Evolutionary conservation across 2,329 filamentous ascomycete genomes (phyloP).

Genomic region (Aspergillus sp.): DNA sequence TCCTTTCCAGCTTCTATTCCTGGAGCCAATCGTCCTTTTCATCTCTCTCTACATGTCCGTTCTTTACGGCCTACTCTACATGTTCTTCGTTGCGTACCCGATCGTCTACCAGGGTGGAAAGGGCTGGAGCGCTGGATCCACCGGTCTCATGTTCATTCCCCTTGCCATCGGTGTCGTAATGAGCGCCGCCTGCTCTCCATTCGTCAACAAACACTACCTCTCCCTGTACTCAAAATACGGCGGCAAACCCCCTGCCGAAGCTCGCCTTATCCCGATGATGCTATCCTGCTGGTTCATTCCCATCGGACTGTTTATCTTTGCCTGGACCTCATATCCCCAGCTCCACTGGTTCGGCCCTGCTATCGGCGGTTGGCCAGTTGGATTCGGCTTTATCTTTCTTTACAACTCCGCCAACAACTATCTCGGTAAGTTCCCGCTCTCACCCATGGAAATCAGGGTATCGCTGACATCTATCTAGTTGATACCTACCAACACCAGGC

Average conservation of each 20-base stretch:
- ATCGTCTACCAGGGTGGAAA: slow-evolving; percentile 79
- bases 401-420: slow-evolving; percentile 82
- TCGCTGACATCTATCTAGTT: slow-evolving; percentile 41
- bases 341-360: slow-evolving; percentile 74
- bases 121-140: slow-evolving; percentile 72
- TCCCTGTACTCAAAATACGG: slow-evolving; percentile 64
- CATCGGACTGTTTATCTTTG: slow-evolving; percentile 69
- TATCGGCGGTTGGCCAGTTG: slow-evolving; percentile 72
- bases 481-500: slow-evolving; percentile 74
- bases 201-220: slow-evolving; percentile 83
- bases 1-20: slow-evolving; percentile 83
- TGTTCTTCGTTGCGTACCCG: slow-evolving; percentile 57
- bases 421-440: slow-evolving; percentile 47
- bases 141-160: slow-evolving; percentile 86
- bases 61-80: slow-evolving; percentile 58
- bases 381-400: slow-evolving; percentile 82
- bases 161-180: slow-evolving; percentile 74
- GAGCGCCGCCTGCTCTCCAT: slow-evolving; percentile 69
- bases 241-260: slow-evolving; percentile 76
- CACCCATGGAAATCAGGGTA: neutral
- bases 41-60: slow-evolving; percentile 86
- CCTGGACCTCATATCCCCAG: slow-evolving; percentile 68
- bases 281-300: slow-evolving; percentile 73
- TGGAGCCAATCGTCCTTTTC: slow-evolving; percentile 82
- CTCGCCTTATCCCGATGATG: slow-evolving; percentile 83